These are phyloP conservation scores for Trichophyton mentagrophytes DNA, from an alignment of 2,329 filamentous ascomycete species.

Conservation along the genomic window DNA sequence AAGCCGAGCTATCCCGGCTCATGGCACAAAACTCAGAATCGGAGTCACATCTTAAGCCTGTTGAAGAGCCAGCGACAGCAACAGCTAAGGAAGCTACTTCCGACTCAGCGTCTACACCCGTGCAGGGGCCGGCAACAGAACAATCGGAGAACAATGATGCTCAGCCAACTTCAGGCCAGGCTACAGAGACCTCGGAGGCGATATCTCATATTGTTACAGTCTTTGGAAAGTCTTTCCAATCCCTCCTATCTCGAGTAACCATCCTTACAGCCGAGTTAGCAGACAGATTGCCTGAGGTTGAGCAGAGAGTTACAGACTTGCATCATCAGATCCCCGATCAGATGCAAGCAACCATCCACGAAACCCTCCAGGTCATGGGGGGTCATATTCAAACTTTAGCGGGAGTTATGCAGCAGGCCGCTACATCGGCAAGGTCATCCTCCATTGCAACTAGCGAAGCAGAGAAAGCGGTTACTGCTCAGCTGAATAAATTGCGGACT, in stretches of 20 bases:
- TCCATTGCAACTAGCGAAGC: constrained; percentile 26
- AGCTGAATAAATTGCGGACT: constrained; percentile 26
- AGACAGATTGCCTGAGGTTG: constrained; percentile 26
- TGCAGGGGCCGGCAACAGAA: constrained; percentile 2
- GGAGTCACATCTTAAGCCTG: constrained; percentile 8
- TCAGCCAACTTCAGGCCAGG: not conserved
- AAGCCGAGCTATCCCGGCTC: constrained; percentile 28
- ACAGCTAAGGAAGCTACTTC: not conserved
- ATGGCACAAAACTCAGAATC: constrained; percentile 11
- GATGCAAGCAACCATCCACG: constrained; percentile 25
- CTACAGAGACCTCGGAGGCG: constrained; percentile 2
- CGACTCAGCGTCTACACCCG: not conserved
- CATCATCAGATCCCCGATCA: constrained; percentile 26
- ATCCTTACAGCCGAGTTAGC: constrained; percentile 26
- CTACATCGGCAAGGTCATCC: constrained; percentile 24
- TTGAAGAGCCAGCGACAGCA: constrained; percentile 4
- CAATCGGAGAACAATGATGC: not conserved
- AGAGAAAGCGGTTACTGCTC: constrained; percentile 26
- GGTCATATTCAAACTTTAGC: constrained; percentile 26
- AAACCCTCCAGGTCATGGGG: constrained; percentile 26
- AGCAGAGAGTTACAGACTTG: constrained; percentile 25
- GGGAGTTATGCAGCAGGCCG: constrained; percentile 26
- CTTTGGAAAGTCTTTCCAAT: constrained; percentile 24
- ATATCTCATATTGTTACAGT: constrained; percentile 19
- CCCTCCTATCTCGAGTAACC: constrained; percentile 25